Percentiles rank a stretch among this genome's conserved stretches.
These are phyloP conservation scores for Pseudogymnoascus sp. DNA, from an alignment of 2,329 filamentous ascomycete species.

Conservation along the genomic window DNA sequence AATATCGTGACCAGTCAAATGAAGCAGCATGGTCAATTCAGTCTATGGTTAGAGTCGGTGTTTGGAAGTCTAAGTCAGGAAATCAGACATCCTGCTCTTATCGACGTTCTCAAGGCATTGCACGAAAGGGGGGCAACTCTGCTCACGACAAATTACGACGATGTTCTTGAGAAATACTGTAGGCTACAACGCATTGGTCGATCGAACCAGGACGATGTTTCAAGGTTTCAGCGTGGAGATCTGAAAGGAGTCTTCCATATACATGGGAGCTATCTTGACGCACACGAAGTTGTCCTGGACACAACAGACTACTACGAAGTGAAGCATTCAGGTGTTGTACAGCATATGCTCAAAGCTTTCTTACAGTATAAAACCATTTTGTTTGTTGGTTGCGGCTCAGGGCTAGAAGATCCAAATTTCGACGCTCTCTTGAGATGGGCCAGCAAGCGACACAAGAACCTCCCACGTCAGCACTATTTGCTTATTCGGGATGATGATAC, in stretches of 20 bases:
- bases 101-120: background rate
- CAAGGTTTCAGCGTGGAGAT: slow-evolving; percentile 5
- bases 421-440: slow-evolving; percentile 7
- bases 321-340: background rate
- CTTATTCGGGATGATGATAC: slow-evolving; percentile 5
- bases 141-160: slow-evolving; percentile 9
- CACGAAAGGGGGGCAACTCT: slow-evolving; percentile 4
- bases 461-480: slow-evolving; percentile 3
- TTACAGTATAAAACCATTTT: slow-evolving; percentile 4
- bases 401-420: slow-evolving; percentile 9
- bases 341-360: slow-evolving; percentile 3
- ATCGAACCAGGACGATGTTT: background rate
- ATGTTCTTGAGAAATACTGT: slow-evolving; percentile 8
- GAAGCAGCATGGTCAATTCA: background rate
- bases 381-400: slow-evolving; percentile 9
- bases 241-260: slow-evolving; percentile 5
- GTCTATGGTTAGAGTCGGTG: background rate
- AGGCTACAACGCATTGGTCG: background rate
- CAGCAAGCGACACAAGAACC: background rate
- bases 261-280: slow-evolving; percentile 7
- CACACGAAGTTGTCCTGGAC: slow-evolving; percentile 7
- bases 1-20: slow-evolving; percentile 1
- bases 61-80: background rate
- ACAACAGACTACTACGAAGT: slow-evolving; percentile 8
- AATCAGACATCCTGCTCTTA: background rate